Evolutionary conservation across 306 rosid species (phyloP), one percentile per base, ranked within the genome.

Genomic region (Dryas alaskensis): DNA sequence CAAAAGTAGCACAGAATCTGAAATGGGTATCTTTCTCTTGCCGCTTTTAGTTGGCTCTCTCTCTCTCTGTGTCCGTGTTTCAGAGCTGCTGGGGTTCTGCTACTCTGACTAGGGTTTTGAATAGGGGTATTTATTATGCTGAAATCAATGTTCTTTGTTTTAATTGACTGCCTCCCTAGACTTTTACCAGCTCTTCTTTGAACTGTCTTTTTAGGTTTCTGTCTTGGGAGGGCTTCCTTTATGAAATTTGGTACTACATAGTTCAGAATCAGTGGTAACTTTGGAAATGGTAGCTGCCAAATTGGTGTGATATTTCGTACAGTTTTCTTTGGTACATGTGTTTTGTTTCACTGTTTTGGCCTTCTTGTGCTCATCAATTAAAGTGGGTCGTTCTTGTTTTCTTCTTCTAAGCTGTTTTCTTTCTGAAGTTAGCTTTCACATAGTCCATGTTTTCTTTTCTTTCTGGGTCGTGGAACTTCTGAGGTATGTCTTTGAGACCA

Each of bases 41-140:
- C 85, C 48, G 75, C 90, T 86, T 87, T 89, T 78, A 79, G 84
- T 81, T 84, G 58, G 74, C 79, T 48, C 27, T 77, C 11, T 76
- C 51, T 75, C 71, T 79, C 77, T 82, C 73, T 55, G 3, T 62
- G 5, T 62, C 61, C 62, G 12, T 64, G 69, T 59, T 79, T 77
- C 81, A 73, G 86, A 81, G 84, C 82, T 80, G 73, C 82, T 80
- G 73, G 75, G 74, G 69, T 80, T 87, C 87, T 88, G 82, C 69
- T 75, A 31, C 85, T 88, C 92, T 91, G 96, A 89, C 95, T 87
- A 84, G 92, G 97, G 96, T 83, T 88, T 91, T 94, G 87, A 89
- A 89, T 82, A 74, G 75, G 54, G 71, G 81, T 80, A 89, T 82
- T 89, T 88, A 83, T 82, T 85, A 84, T 86, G 70, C 94, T 88